These are phyloP conservation scores for Nigrospora oryzae DNA, from an alignment of 2,329 filamentous ascomycete genomes.

Conservation along the genomic window DNA sequence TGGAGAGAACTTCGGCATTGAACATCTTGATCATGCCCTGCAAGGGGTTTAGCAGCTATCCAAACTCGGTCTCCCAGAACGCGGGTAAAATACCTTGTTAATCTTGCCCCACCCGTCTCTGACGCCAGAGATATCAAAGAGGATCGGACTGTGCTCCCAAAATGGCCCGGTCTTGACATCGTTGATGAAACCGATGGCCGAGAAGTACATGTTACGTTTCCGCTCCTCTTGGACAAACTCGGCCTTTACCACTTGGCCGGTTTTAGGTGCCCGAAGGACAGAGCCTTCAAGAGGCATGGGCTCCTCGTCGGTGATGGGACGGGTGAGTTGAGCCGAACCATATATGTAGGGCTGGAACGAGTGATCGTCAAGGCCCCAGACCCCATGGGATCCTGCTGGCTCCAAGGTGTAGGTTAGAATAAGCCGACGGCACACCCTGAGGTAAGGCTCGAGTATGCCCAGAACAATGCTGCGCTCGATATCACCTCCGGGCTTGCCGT, in stretches of 20 bases:
- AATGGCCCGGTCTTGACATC: conserved; percentile 95
- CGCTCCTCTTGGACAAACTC: conserved; percentile 58
- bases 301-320: conserved; percentile 57
- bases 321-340: conserved; percentile 81
- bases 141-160: conserved; percentile 91
- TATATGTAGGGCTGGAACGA: conserved; percentile 92
- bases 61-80: not conserved
- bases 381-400: conserved; percentile 90
- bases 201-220: conserved; percentile 78
- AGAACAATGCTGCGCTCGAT: conserved; percentile 75
- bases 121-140: conserved; percentile 91
- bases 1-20: conserved; percentile 89
- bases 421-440: conserved; percentile 63
- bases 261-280: conserved; percentile 59
- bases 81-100: conserved; percentile 54
- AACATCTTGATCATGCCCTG: conserved; percentile 99
- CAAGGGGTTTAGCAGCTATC: not conserved
- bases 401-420: conserved; percentile 91
- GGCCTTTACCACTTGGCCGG: conserved; percentile 58
- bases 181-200: conserved; percentile 92
- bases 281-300: conserved; percentile 74
- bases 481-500: conserved; percentile 40
- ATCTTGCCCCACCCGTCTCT: conserved; percentile 96
- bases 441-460: conserved; percentile 73
- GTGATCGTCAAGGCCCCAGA: conserved; percentile 98